These are phyloP conservation scores for Austroboletus eburneus DNA, from an alignment of 768 basidiomycete genomes.

Conservation along the genomic window DNA sequence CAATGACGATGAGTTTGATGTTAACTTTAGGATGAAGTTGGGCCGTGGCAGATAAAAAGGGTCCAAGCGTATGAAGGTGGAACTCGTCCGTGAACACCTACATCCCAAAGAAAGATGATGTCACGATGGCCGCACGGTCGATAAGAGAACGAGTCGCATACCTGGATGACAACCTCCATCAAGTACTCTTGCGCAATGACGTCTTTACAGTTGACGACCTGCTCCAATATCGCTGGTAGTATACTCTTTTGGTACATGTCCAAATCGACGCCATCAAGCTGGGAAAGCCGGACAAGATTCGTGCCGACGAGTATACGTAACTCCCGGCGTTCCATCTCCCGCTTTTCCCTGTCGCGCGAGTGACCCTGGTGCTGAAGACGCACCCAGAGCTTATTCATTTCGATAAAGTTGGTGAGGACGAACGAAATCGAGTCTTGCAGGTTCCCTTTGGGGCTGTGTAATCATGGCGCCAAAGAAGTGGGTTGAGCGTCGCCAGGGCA, in stretches of 20 bases:
- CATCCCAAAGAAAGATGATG: not conserved
- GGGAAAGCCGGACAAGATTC: slow-evolving; percentile 91
- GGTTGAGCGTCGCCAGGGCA: not conserved
- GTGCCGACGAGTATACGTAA: slow-evolving; percentile 96
- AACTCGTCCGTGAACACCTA: slow-evolving; percentile 99
- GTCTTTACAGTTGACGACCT: slow-evolving; percentile 97
- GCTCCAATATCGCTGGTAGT: slow-evolving; percentile 90
- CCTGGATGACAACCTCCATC: slow-evolving; percentile 99
- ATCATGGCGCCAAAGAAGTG: not conserved
- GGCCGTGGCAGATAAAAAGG: slow-evolving; percentile 93
- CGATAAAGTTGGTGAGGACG: slow-evolving; percentile 97
- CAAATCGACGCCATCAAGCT: slow-evolving; percentile 94
- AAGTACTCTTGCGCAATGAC: slow-evolving; percentile 98
- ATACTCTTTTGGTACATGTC: slow-evolving; percentile 85
- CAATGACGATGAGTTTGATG: slow-evolving; percentile 98
- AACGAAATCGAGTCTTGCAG: slow-evolving; percentile 94
- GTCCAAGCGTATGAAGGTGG: slow-evolving; percentile 92
- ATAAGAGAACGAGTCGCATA: slow-evolving; percentile 35
- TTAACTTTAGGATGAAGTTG: slow-evolving; percentile 97
- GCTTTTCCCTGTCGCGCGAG: slow-evolving; percentile 94
- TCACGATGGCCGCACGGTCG: not conserved
- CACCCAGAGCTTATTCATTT: slow-evolving; percentile 99
- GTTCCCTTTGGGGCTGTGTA: slow-evolving; percentile 72
- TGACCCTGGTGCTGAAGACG: slow-evolving; percentile 97
- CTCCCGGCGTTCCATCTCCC: slow-evolving; percentile 93